Base-by-base conservation (phyloP, 805 yeast genomes). In the Pichia sporocuriosa region DNA sequence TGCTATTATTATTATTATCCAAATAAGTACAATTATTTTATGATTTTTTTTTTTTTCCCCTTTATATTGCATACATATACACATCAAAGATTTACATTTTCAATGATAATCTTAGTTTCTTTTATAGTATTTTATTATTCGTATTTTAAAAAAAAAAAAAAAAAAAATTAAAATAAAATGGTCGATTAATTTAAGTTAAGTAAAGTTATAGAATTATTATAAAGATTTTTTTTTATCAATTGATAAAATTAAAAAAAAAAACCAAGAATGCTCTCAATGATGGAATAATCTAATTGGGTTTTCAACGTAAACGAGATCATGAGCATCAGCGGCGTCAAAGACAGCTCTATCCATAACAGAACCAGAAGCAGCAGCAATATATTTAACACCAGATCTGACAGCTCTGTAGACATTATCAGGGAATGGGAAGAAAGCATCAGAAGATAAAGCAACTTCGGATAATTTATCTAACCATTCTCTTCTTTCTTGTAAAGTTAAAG, bases 361-460 rank as follows among this genome's bases (percentile, higher is more conserved):
- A 44, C 99, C 99, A 38, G 94, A 78, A 45, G 99, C 95, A 39
- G 99, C 98, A 57, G 96, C 94, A 61, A 93, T 75, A 70, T 72
- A 93, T 67, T 86, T 87, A 55, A 89, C 99, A 64, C 99, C 99
- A 16, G 95, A 83, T 73, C 85, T 80, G 39, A 81, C 96, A 51
- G 97, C 97, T 66, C 99, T 81, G 79, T 90, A 88, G 54, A 93
- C 96, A 62, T 93, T 93, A 67, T 93, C 99, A 52, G 97, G 93
- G 93, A 93, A 93, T 68, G 99, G 99, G 95, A 93, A 93, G 79
- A 93, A 93, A 23, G 99, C 99, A 63, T 93, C 99, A 4, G 97
- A 88, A 15, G 96, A 83, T 55, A 89, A 73, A 11, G 97, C 88
- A 43, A 93, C 99, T 55, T 85, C 80, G 45, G 70, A 77, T 64